A percentile compares a stretch with the other conserved stretches of the same genome.
These are phyloP conservation scores for Penstemon davidsonii DNA, from an alignment of 257 asterid genomes.

Conservation along the genomic window DNA sequence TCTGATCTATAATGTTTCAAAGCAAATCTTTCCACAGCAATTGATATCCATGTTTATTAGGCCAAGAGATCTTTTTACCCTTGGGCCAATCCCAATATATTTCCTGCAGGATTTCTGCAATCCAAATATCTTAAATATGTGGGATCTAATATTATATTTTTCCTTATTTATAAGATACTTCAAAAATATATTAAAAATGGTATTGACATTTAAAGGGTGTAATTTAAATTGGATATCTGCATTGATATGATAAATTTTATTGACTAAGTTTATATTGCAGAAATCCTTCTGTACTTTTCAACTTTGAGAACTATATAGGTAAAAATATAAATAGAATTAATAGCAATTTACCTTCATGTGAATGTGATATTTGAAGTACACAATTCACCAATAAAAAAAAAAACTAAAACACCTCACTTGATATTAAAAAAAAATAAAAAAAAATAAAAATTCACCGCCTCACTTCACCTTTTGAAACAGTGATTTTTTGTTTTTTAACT, in stretches of 20 bases:
- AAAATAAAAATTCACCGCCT: no score
- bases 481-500: no score
- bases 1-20: background rate
- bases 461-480: no score
- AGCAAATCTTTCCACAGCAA: constrained; percentile 29
- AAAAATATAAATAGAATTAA: background rate
- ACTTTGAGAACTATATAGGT: background rate
- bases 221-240: constrained; percentile 1
- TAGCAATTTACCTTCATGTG: no score
- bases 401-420: no score
- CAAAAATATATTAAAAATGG: background rate
- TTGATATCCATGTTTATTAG: constrained; percentile 30
- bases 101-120: constrained; percentile 24
- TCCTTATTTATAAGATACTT: constrained; percentile 6
- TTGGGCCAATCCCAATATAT: constrained; percentile 33
- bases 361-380: no score
- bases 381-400: no score
- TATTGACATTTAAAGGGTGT: background rate
- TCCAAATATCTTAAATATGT: constrained; percentile 24
- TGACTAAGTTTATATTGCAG: background rate
- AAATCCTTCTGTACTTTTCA: background rate
- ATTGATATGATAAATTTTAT: background rate
- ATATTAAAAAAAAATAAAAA: no score
- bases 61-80: constrained; percentile 29
- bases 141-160: constrained; percentile 21